Percentiles rank a stretch among this genome's conserved stretches.
Evolutionary conservation across 208 protist genomes (phyloP).

Genomic region (Leishmania amazonensis): DNA sequence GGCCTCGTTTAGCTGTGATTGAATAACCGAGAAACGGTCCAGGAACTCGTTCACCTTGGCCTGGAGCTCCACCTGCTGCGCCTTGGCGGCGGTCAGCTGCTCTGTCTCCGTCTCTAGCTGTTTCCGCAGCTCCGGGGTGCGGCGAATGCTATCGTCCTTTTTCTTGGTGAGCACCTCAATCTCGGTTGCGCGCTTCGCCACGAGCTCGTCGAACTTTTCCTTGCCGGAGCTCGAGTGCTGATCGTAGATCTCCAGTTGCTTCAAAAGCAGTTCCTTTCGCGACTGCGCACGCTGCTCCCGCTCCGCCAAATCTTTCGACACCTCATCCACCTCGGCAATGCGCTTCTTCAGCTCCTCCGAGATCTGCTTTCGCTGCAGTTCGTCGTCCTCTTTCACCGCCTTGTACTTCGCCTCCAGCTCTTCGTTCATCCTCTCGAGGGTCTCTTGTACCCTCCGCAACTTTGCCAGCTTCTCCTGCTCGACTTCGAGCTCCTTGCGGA

Average conservation of each 20-base stretch:
- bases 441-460: conserved; percentile 35
- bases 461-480: conserved; percentile 45
- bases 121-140: conserved; percentile 44
- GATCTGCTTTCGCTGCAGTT: conserved; percentile 41
- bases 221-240: conserved; percentile 40
- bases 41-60: conserved; percentile 52
- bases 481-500: conserved; percentile 32
- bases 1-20: conserved; percentile 52
- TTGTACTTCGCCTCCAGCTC: conserved; percentile 54
- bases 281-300: conserved; percentile 38
- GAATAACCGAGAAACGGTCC: conserved; percentile 44
- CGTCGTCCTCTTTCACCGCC: conserved; percentile 44
- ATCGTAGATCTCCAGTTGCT: conserved; percentile 71
- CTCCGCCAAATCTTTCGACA: conserved; percentile 41
- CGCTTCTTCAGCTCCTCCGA: conserved; percentile 35
- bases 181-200: conserved; percentile 51
- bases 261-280: conserved; percentile 44
- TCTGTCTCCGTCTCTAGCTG: conserved; percentile 43
- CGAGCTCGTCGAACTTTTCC: conserved; percentile 56
- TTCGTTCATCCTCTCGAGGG: conserved; percentile 52
- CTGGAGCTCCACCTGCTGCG: conserved; percentile 43
- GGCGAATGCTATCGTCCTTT: conserved; percentile 33
- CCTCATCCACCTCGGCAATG: conserved; percentile 54
- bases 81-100: conserved; percentile 23
- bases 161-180: conserved; percentile 45